Evolutionary conservation across 2,329 filamentous ascomycete species (phyloP).

Genomic region (Aspergillus ruber): DNA sequence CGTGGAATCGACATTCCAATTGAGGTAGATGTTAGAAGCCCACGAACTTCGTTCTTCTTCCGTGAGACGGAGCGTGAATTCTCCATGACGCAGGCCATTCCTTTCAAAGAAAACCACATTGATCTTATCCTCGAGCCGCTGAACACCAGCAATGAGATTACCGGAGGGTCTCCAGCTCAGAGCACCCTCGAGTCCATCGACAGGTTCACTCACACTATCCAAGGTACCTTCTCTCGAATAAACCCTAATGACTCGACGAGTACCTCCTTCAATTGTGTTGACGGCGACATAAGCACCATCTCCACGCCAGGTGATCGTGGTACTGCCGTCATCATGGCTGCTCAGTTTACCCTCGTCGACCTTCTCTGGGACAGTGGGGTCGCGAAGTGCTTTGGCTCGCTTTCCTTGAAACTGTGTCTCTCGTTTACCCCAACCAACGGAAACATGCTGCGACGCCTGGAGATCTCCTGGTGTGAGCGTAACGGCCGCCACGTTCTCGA

Average conservation of each 20-base stretch:
- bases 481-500: conserved; percentile 75
- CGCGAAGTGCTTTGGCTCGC: conserved; percentile 75
- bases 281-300: conserved; percentile 88
- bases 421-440: conserved; percentile 95
- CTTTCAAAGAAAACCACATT: conserved; percentile 94
- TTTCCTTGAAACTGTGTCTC: conserved; percentile 97
- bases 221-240: conserved; percentile 85
- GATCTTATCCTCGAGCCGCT: conserved; percentile 60
- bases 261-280: conserved; percentile 64
- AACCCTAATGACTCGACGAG: conserved; percentile 75
- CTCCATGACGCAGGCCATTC: conserved; percentile 92
- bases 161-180: conserved; percentile 89
- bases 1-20: conserved; percentile 89
- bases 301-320: conserved; percentile 83
- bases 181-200: conserved; percentile 80
- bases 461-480: conserved; percentile 69
- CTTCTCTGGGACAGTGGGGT: conserved; percentile 90
- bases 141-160: conserved; percentile 82
- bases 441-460: conserved; percentile 84
- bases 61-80: conserved; percentile 72
- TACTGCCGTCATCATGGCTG: conserved; percentile 62
- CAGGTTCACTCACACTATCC: conserved; percentile 90
- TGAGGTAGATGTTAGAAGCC: conserved; percentile 57
- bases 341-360: conserved; percentile 78
- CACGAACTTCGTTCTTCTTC: conserved; percentile 52